Conservation (phyloP, 2,329 filamentous ascomycete genomes). For the Coniella lustricola region DNA sequence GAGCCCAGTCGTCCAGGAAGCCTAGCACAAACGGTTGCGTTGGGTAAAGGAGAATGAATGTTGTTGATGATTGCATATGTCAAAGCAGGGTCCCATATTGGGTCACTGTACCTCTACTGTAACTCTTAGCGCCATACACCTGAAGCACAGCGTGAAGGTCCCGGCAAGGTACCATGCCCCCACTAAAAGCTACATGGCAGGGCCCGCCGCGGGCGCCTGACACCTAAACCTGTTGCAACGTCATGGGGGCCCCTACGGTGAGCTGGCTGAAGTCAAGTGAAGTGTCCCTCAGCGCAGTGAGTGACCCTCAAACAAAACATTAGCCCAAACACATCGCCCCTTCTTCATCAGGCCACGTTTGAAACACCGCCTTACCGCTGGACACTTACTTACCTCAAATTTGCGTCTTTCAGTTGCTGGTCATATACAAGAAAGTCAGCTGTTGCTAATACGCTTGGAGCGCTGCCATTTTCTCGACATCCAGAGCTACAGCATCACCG, state of each 20-base stretch:
- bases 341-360: not conserved
- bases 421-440: not conserved
- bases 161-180: not conserved
- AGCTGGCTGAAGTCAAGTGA: not conserved
- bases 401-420: no score
- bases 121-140: no score
- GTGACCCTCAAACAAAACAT: not conserved
- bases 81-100: not conserved
- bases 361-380: not conserved
- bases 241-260: conserved; percentile 1
- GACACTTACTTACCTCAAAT: not conserved
- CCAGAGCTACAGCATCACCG: no score
- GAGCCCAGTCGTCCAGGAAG: no score
- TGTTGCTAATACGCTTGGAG: no score
- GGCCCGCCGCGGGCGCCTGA: no score
- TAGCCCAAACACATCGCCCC: not conserved
- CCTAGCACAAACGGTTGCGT: not conserved
- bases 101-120: no score
- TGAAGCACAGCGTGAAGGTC: not conserved
- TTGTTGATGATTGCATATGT: not conserved
- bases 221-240: not conserved
- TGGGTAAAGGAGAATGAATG: no score
- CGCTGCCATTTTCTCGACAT: not conserved
- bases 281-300: not conserved
- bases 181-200: not conserved